Base-by-base conservation (phyloP, 768 basidiomycete genomes). In the Lyophyllum shimeji region DNA sequence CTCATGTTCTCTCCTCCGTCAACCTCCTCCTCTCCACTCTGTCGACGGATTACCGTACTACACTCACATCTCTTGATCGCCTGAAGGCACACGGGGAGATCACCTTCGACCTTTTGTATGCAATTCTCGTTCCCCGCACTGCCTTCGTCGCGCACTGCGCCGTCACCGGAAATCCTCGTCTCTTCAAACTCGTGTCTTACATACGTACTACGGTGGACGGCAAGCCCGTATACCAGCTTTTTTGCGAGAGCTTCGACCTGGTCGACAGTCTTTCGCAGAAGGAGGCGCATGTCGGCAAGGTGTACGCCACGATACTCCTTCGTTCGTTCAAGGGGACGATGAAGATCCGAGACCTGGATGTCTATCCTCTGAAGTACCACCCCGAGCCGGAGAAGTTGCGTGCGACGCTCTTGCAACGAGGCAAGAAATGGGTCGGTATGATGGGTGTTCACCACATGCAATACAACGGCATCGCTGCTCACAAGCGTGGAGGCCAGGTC, bases 391-490 rank as follows among this genome's bases (percentile, higher is more conserved):
- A 70, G 11, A 71, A 74, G 7, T 60, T 85, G 47, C 70, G 74
- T 39, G 67, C 72, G 51, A 59, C 66, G 7, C 63, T 86, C 8
- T 54, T 74, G 31, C 65, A 67, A 43, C 74, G 85, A n/a, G 85
- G 84, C 8, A 76, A 74, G 70, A 82, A 81, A 65, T 87, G 85
- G 85, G 65, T 73, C 21, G 67, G 65, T 3, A 59, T 85, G 27
- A 80, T 78, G 25, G 83, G 82, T 0, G 68, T 82, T 17, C 82
- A 83, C 56, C 84, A 86, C 60, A 77, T 79, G 61, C 74, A 81
- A 52, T 86, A 81, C 65, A 71, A 74, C n/a, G 84, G 84, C 5
- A 73, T 79, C 23, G 82, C 79, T 13, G 78, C 75, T 11, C 52
- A 76, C 18, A 76, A 75, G 46, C 39, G 45, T 9, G 65, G 63